Conservation (phyloP, 805 yeast genomes). For the Hanseniaspora valbyensis region DNA sequence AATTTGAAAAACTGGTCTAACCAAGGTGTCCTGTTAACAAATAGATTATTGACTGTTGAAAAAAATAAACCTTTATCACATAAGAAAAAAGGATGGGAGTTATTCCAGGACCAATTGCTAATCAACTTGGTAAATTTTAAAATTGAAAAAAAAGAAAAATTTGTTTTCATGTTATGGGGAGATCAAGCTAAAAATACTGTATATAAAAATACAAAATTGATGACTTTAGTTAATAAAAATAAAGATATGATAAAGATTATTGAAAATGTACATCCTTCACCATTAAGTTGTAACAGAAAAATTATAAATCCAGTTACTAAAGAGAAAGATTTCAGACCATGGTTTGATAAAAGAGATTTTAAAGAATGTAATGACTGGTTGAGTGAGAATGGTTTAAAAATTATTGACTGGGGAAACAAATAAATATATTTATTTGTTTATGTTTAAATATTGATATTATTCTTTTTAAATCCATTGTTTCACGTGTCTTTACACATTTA, state of each 20-base stretch:
- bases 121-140: conserved; percentile 41
- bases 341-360: conserved; percentile 69
- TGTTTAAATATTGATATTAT: conserved; percentile 14
- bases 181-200: conserved; percentile 58
- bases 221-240: neutral
- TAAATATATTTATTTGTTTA: too few species aligned
- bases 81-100: conserved; percentile 84
- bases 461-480: neutral
- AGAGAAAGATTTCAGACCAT: conserved; percentile 32
- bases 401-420: conserved; percentile 56
- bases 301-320: conserved; percentile 4
- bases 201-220: conserved; percentile 4
- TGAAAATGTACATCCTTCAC: conserved; percentile 85
- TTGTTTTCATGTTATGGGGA: conserved; percentile 77
- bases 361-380: conserved; percentile 71
- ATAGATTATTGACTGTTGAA: conserved; percentile 80
- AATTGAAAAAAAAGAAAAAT: conserved; percentile 32
- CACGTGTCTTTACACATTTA: too few species aligned
- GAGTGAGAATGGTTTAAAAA: conserved; percentile 27
- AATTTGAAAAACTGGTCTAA: conserved; percentile 74
- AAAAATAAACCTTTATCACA: conserved; percentile 93
- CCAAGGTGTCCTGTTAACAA: conserved; percentile 77
- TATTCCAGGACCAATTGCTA: conserved; percentile 66
- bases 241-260: conserved; percentile 40
- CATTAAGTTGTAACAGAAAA: conserved; percentile 74